phyloP scores from a whole-genome alignment of 805 yeast species.

The Ogataea nitratoaversa region DNA sequence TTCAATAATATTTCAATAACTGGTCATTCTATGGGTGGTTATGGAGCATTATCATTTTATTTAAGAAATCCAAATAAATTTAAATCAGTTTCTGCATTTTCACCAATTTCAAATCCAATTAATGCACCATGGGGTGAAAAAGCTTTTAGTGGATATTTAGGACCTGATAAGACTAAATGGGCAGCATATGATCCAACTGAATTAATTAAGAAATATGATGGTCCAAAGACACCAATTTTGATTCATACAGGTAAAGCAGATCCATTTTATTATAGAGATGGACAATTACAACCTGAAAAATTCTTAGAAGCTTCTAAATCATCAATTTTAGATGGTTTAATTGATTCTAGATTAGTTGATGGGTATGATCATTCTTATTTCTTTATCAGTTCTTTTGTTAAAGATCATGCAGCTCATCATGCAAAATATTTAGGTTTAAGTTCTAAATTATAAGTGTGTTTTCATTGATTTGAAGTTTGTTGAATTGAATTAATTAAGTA shows the following conservation, averaged over 20 bases:
- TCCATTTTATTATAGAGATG: conserved; percentile 49
- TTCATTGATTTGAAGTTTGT: too few species aligned
- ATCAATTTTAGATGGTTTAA: conserved; percentile 53
- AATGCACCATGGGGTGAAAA: conserved; percentile 84
- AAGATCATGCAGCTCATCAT: conserved; percentile 82
- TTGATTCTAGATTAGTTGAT: conserved; percentile 60
- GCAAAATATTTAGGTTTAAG: conserved; percentile 47
- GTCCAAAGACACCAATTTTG: conserved; percentile 56
- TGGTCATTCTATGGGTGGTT: conserved; percentile 99
- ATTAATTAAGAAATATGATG: conserved; percentile 53
- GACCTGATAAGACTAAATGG: conserved; percentile 61
- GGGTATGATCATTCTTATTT: conserved; percentile 92
- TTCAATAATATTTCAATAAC: conserved; percentile 65
- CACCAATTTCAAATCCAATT: conserved; percentile 83
- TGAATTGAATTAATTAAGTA: too few species aligned
- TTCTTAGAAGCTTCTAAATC: conserved; percentile 57
- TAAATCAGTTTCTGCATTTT: conserved; percentile 80
- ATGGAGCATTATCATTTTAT: conserved; percentile 73
- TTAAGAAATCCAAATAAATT: conserved; percentile 68
- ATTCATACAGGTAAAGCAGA: conserved; percentile 83
- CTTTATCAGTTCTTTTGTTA: conserved; percentile 75
- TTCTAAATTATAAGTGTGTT: conserved; percentile 16
- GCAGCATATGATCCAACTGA: conserved; percentile 77
- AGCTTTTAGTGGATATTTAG: conserved; percentile 76
- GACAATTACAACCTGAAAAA: conserved; percentile 72